Evolutionary conservation across 1,139 yeast genomes (phyloP).

Genomic region (Meyerozyma athensensis): DNA sequence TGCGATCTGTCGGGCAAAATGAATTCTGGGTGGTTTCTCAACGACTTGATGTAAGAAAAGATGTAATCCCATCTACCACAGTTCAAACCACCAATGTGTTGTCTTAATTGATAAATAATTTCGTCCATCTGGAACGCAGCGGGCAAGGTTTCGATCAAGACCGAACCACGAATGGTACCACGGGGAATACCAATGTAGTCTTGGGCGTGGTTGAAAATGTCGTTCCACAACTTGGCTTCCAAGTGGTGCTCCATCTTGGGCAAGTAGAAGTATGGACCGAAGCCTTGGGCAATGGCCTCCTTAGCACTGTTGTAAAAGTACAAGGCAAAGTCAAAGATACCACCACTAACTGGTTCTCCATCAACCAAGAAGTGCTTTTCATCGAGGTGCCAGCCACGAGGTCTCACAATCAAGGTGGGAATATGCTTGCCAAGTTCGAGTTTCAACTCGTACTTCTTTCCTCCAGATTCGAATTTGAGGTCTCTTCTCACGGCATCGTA

Average conservation of each 20-base stretch:
- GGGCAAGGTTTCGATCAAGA: conserved; percentile 68
- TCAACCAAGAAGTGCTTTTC: conserved; percentile 72
- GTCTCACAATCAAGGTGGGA: conserved; percentile 77
- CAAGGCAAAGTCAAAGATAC: conserved; percentile 71
- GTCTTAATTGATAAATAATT: conserved; percentile 69
- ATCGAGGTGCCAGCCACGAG: conserved; percentile 82
- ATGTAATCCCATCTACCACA: conserved; percentile 86
- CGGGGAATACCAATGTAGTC: conserved; percentile 62
- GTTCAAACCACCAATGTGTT: conserved; percentile 72
- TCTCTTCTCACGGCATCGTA: conserved; percentile 80
- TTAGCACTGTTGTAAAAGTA: conserved; percentile 72
- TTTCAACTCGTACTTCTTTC: conserved; percentile 60
- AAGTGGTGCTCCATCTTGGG: conserved; percentile 80
- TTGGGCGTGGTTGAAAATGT: conserved; percentile 64
- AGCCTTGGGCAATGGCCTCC: conserved; percentile 55
- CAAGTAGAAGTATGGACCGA: conserved; percentile 73
- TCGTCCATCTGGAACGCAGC: conserved; percentile 83
- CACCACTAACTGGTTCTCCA: conserved; percentile 72
- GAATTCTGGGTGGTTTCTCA: conserved; percentile 59
- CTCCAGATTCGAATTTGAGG: conserved; percentile 51
- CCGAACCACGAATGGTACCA: conserved; percentile 78
- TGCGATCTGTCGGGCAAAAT: conserved; percentile 69
- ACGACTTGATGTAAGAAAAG: conserved; percentile 65
- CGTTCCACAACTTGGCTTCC: conserved; percentile 79
- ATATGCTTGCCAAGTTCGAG: conserved; percentile 49